Evolutionary conservation across 164 flowering plant genomes (phyloP), one percentile per base, ranked within the genome.

Genomic region (Annona squamosa): DNA sequence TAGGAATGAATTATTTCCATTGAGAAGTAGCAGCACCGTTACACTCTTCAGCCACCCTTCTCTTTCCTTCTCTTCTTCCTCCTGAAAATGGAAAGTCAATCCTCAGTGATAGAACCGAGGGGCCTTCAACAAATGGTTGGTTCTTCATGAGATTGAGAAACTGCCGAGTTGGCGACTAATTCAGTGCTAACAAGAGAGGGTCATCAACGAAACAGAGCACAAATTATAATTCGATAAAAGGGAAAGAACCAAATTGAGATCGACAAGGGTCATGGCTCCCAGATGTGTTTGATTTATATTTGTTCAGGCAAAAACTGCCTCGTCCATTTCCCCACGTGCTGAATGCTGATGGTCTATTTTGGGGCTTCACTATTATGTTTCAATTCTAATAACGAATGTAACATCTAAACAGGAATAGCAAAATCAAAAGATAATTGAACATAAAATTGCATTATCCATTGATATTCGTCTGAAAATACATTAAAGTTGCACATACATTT

Each of bases 1-100:
- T 77, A 86, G 59, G 74, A 89, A 82, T 69, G 88, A 75, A 64
- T 67, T 81, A 72, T 78, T 85, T 61, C 86, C 84, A 69, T 73
- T 81, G 62, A 81, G 83, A 70, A 89, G 80, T 45, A 89, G 82
- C 37, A 84, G 72, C 42, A 74, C 67, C 46, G 86, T 79, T 82
- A 88, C 65, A 43, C 73, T 79, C 78, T 71, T 75, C 71, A 81
- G 69, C 93, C 90, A 87, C 41, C 77, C 84, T 74, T 84, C 87
- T 66, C 67, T 79, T 62, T 80, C 82, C 13, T 75, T 73, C 74
- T 90, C 85, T 77, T 89, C 93, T 42, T 84, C 86, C 61, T 77
- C 87, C 88, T 88, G 71, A 26, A 76, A 75, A 65, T 52, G 59
- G 59, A 52, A 52, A 52, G 2, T 9, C 59, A 52, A 67, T 16